Base-by-base conservation (phyloP, 768 basidiomycete genomes). In the Rossbeevera mucosa region DNA sequence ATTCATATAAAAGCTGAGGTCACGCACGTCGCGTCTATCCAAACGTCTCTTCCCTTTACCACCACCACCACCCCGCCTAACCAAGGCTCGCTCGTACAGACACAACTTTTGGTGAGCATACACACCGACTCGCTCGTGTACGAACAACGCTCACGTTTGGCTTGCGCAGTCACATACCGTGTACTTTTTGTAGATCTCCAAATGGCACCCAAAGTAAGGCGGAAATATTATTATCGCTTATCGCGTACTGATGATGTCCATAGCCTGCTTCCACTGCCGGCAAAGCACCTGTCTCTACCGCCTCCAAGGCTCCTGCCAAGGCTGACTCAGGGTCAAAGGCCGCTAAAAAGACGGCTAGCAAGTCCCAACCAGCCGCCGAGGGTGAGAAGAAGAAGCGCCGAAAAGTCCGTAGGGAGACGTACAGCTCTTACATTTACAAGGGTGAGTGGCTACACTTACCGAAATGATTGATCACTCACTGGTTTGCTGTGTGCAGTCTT, bases 341-440 rank as follows among this genome's bases (percentile, higher is more conserved):
- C 21, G 78, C 80, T 1, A 81, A 80, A 73, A 79, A 81, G 69
- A 80, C 83, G 0, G 78, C 83, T 13, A 78, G 79, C 71, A 83
- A 83, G 71, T 59, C 75, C 30, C 68, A 75, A 18, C 61, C 74
- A 11, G 63, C 79, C 40, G 79, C 71, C 43, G 81, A 79, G 47
- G 81, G 78, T 48, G 85, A 87, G 67, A 86, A 87, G 79, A 88
- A 88, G 81, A 86, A 86, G 76, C 79, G 85, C 68, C 80, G 79
- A 71, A 91, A 90, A 79, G 69, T 79, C 45, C 81, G 87, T 66
- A 86, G 87, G 78, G 86, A 88, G 75, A 88, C 86, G 3, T 88
- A 87, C 77, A 83, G 83, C 66, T 85, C 88, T 25, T 91, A 91
- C 76, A 88, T 92, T 67, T 88, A 87, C 76, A 88, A 87, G 72